A percentile compares a stretch with the other conserved stretches of the same genome.
These are phyloP conservation scores for Phyllosticta paracitricarpa DNA, from an alignment of 2,329 filamentous ascomycete genomes.

Conservation along the genomic window DNA sequence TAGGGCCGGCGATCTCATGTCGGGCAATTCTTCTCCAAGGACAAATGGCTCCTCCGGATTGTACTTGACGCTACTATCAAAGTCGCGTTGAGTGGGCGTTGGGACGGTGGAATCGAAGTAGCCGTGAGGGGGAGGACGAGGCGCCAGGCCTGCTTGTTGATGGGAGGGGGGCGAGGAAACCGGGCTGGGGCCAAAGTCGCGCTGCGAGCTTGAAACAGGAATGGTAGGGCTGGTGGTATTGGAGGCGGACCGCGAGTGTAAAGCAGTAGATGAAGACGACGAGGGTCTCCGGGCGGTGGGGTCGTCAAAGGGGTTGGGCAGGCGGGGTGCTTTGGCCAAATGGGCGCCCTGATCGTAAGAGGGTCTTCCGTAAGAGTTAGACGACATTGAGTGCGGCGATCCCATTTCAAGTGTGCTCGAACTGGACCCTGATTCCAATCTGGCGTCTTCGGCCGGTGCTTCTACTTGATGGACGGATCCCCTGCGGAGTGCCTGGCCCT, in stretches of 20 bases:
- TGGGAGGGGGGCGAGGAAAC: not conserved
- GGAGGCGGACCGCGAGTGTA: constrained; percentile 1
- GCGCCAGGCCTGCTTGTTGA: constrained; percentile 2
- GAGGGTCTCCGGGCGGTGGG: constrained; percentile 7
- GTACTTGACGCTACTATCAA: constrained; percentile 1
- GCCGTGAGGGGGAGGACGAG: constrained; percentile 6
- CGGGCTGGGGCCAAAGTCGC: constrained; percentile 8
- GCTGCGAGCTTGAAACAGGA: constrained; percentile 6
- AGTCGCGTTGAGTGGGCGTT: constrained; percentile 9
- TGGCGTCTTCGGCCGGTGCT: constrained; percentile 14
- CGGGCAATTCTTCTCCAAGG: not conserved
- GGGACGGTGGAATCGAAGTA: not conserved
- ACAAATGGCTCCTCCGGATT: not conserved
- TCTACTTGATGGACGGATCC: constrained; percentile 21
- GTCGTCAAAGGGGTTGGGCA: constrained; percentile 9
- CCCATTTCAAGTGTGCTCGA: constrained; percentile 19
- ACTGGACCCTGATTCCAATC: constrained; percentile 23
- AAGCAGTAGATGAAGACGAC: constrained; percentile 5
- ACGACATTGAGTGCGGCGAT: constrained; percentile 14
- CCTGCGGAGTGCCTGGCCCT: constrained; percentile 41
- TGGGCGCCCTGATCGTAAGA: constrained; percentile 6
- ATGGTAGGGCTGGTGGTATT: constrained; percentile 10
- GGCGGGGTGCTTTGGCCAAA: constrained; percentile 1
- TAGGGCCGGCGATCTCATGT: constrained; percentile 8
- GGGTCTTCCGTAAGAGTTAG: constrained; percentile 8